Evolutionary conservation across 345 rosid species (phyloP).

Genomic region (Noccaea bulbosa): DNA sequence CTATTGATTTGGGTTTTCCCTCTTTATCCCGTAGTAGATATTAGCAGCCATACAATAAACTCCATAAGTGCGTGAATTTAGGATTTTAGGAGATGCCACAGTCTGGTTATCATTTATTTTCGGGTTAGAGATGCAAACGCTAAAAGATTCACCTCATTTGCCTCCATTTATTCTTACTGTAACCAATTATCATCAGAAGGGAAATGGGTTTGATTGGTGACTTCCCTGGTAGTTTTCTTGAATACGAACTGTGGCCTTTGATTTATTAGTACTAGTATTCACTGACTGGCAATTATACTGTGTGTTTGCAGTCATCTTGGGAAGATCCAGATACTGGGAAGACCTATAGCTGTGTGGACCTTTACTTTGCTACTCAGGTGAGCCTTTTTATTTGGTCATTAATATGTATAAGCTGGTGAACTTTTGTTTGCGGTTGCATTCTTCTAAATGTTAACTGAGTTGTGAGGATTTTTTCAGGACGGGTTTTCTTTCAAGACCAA

Average conservation of each 20-base stretch:
- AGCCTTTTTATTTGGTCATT: slow-evolving; percentile 13
- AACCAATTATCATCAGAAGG: background rate
- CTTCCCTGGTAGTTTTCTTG: background rate
- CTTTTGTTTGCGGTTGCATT: background rate
- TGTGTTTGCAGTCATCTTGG: slow-evolving; percentile 72
- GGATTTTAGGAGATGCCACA: background rate
- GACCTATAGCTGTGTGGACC: slow-evolving; percentile 77
- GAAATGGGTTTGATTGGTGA: slow-evolving; percentile 4
- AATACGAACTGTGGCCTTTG: slow-evolving; percentile 9
- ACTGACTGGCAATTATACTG: background rate
- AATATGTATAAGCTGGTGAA: slow-evolving; percentile 9
- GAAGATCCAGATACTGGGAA: slow-evolving; percentile 71
- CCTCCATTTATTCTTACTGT: slow-evolving; percentile 5
- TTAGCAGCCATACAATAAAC: background rate
- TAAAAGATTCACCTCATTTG: background rate
- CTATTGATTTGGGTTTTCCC: background rate
- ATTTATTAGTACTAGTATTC: background rate
- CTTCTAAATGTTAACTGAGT: slow-evolving; percentile 1
- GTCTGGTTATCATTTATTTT: background rate
- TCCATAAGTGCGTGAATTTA: background rate
- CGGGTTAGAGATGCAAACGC: slow-evolving; percentile 3
- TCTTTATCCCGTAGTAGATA: too few relatives aligned
- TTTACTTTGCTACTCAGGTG: slow-evolving; percentile 92
- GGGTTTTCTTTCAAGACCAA: slow-evolving; percentile 88
- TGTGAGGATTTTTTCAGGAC: slow-evolving; percentile 55